Evolutionary conservation across 768 basidiomycete species (phyloP), one percentile per base, ranked within the genome.

Genomic region (Mycena belliarum): DNA sequence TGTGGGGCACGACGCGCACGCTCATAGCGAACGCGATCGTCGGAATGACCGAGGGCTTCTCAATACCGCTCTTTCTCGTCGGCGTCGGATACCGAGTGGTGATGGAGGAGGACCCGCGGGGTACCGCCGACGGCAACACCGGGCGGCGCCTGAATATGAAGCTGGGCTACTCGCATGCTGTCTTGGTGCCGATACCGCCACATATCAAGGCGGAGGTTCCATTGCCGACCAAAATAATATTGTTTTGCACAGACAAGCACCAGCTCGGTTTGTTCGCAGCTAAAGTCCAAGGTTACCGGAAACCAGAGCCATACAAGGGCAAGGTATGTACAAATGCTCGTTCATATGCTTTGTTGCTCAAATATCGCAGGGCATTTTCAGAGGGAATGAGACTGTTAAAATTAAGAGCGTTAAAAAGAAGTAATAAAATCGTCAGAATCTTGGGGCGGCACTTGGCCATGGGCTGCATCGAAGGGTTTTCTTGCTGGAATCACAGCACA

Each of bases 291-390:
- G 82, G 80, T 57, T 88, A 87, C 76, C 83, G 96, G 65, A 88
- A 88, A 65, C 96, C 96, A 21, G 96, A 99, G 70, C 95, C 95
- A 16, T 99, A 98, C 75, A 93, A 98, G 75, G 96, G 95, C 70
- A 98, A 98, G 83, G 95, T 96, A 68, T 49, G 89, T 24, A 52
- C n/a, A 23, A 44, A n/a, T 42, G 21, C 32, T 21, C 35, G 29
- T 20, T 41, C 29, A 12, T 32, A 32, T 32, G 6, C 29, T 32
- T 6, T 32, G n/a, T n/a, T n/a, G n/a, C 58, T 52, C 25, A 29
- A 47, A 43, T 35, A 42, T 59, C 61, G 16, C 33, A 98, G 91
- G 95, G 95, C 62, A 87, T 98, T 59, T 96, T 98, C 66, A 84
- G 98, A 51, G 95, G 92, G n/a, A 82, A 86, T 66, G 96, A 99